Evolutionary conservation across 164 flowering plant species (phyloP).

Genomic region (Warburgia ugandensis): DNA sequence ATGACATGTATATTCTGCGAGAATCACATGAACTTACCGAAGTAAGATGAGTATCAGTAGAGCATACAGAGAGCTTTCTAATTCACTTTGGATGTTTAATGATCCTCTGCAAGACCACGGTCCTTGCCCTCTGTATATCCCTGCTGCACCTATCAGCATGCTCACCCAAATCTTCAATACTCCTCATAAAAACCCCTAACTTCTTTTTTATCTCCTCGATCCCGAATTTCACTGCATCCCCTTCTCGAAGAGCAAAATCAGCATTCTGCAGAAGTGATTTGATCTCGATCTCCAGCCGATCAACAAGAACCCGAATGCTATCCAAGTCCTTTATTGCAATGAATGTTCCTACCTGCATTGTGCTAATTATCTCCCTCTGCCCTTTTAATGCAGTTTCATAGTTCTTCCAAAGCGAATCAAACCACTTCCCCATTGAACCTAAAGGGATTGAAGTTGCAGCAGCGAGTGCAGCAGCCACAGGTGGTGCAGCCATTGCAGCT

Average conservation of each 20-base stretch:
- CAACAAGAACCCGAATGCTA: conserved; percentile 51
- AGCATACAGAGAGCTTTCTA: conserved; percentile 7
- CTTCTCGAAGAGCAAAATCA: conserved; percentile 45
- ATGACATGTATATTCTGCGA: no score
- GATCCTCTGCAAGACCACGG: conserved; percentile 60
- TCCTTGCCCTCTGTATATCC: conserved; percentile 55
- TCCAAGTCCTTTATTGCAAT: conserved; percentile 67
- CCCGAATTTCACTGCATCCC: conserved; percentile 51
- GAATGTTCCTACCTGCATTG: conserved; percentile 53
- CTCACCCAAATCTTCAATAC: conserved; percentile 47
- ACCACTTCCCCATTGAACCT: conserved; percentile 82
- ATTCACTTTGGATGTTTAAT: conserved; percentile 41
- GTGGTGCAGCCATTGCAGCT: conserved; percentile 79
- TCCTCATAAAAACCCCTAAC: conserved; percentile 44
- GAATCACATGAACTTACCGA: no score
- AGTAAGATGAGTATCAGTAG: no score
- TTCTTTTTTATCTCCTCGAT: conserved; percentile 72
- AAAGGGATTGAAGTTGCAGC: conserved; percentile 72
- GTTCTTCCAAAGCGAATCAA: conserved; percentile 57
- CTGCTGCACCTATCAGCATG: conserved; percentile 59
- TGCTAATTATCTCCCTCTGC: conserved; percentile 46
- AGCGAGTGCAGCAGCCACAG: conserved; percentile 66
- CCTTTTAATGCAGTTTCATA: conserved; percentile 52
- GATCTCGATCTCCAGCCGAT: conserved; percentile 44
- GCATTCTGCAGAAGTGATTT: conserved; percentile 45